These are phyloP conservation scores for Camillea tinctor DNA, from an alignment of 2,329 filamentous ascomycete genomes.

Conservation along the genomic window DNA sequence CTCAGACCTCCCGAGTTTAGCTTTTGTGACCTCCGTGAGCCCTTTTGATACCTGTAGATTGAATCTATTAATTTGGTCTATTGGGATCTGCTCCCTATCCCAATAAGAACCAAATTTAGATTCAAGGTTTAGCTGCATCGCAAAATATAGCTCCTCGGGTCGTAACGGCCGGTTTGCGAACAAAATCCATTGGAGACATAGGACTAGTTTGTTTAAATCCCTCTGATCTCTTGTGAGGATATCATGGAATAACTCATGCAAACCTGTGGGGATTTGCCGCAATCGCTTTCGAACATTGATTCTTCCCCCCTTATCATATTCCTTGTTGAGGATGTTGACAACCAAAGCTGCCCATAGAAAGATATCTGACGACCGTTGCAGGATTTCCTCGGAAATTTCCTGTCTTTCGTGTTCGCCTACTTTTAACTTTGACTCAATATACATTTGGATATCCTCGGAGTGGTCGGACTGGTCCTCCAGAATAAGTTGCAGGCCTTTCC, in stretches of 20 bases:
- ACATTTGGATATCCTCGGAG: constrained; percentile 23
- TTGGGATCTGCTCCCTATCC: constrained; percentile 19
- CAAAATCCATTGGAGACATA: constrained; percentile 54
- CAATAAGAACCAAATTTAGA: constrained; percentile 18
- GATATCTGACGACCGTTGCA: constrained; percentile 29
- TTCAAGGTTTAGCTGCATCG: constrained; percentile 33
- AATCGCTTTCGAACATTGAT: constrained; percentile 30
- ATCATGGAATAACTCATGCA: constrained; percentile 49
- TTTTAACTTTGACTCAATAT: constrained; percentile 31
- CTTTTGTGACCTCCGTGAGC: constrained; percentile 43
- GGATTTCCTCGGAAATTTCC: neutral
- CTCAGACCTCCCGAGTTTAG: too few relatives aligned
- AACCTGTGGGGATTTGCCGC: constrained; percentile 33
- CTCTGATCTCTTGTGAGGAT: constrained; percentile 47
- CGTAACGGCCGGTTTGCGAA: constrained; percentile 45
- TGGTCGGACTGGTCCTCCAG: constrained; percentile 31
- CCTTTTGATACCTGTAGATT: constrained; percentile 49
- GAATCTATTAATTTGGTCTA: constrained; percentile 31
- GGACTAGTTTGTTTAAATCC: constrained; percentile 39
- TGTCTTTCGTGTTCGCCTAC: constrained; percentile 10
- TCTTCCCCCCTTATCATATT: constrained; percentile 29
- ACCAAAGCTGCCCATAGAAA: constrained; percentile 47
- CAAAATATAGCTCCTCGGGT: constrained; percentile 45
- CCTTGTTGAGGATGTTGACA: constrained; percentile 37
- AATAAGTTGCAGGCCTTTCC: constrained; percentile 20